Percentiles rank a stretch among this genome's conserved stretches.
Conservation (phyloP, 345 rosid species). For the Salix brachista region DNA sequence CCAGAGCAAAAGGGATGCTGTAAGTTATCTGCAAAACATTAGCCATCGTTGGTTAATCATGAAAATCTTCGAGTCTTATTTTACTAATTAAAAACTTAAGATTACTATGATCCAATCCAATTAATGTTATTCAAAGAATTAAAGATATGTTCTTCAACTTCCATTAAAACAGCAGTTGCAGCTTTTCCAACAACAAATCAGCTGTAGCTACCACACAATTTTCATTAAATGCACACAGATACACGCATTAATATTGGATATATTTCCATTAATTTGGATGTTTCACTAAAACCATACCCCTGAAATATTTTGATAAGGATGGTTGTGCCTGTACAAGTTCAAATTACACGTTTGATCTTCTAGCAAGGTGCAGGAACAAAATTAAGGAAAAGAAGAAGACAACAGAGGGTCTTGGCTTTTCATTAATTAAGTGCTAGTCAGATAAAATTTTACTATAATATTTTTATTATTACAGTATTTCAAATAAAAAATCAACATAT, state of each 20-base stretch:
- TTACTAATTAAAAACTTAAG: not conserved
- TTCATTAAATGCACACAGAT: not conserved
- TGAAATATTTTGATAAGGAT: not conserved
- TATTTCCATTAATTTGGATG: too few species aligned
- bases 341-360: not conserved
- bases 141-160: not conserved
- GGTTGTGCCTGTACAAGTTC: too few species aligned
- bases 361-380: not conserved
- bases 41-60: not conserved
- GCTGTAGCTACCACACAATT: not conserved
- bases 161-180: not conserved
- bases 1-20: slow-evolving; percentile 86
- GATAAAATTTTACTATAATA: not conserved
- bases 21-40: slow-evolving; percentile 54
- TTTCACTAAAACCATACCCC: too few species aligned
- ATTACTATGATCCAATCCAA: too few species aligned
- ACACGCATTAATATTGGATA: not conserved
- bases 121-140: not conserved
- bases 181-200: not conserved
- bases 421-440: not conserved
- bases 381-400: not conserved
- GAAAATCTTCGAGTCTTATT: not conserved
- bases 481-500: not conserved
- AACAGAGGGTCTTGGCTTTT: not conserved
- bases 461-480: not conserved